Evolutionary conservation across 2,329 filamentous ascomycete species (phyloP), one percentile per base, ranked within the genome.

Genomic region (Samsoniella hepiali): DNA sequence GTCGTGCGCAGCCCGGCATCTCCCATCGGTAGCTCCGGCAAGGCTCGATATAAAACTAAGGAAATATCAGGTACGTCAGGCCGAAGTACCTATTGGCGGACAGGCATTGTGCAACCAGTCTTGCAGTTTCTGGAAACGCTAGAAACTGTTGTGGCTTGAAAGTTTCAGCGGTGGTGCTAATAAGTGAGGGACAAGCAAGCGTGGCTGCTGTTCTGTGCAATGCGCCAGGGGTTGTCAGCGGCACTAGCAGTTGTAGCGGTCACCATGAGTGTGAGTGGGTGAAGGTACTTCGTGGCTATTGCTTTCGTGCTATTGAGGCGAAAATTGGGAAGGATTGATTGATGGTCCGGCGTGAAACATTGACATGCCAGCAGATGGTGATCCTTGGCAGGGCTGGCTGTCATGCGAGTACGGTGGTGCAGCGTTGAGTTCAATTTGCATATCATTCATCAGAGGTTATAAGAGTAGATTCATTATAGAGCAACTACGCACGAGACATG

Each of bases 321-420:
- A 58, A 17, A n/a, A 49, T 47, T 49, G 47, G 36, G 40, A 49
- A 58, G 22, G 32, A 49, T 47, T 49, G 32, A 29, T 58, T 49
- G 56, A 36, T n/a, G 36, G 11, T 55, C 27, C 36, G 31, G 54
- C 17, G 38, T 45, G 40, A 58, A 32, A 36, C 31, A 3, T 27
- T 2, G 31, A n/a, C 54, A 45, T 44, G 38, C 54, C 22, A 36
- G 29, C 9, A 29, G 31, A 15, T 32, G 56, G 17, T 49, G 38
- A 45, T 57, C 54, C 40, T 55, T 55, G 27, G 29, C 54, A 45
- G 40, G 54, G 54, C 27, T n/a, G 13, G 50, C 50, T 44, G 27
- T 57, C 13, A 31, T 57, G 54, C 38, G 40, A 32, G 22, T 22
- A n/a, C 29, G 34, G 36, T 10, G 34, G 22, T 22, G 22, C 53